Evolutionary conservation across 1,284 basidiomycete species (phyloP).

Genomic region (Irpex sp.): DNA sequence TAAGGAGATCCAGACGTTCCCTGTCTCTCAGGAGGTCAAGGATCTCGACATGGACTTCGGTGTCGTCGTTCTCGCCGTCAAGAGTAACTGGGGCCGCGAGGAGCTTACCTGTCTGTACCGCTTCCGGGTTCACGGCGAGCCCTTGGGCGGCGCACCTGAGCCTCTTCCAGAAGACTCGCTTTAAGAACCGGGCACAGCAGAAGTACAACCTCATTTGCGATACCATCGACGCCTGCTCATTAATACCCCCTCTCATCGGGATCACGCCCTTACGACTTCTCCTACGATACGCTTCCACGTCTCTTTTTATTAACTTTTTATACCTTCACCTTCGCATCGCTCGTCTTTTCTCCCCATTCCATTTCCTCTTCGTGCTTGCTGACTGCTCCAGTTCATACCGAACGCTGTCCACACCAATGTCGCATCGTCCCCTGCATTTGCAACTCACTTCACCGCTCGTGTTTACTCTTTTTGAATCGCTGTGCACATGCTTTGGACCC

Average conservation of each 20-base stretch:
- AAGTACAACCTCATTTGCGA: neutral
- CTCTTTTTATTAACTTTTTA: neutral
- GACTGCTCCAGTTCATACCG: neutral
- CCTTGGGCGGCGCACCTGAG: slow-evolving; percentile 24
- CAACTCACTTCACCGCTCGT: neutral
- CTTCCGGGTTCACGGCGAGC: slow-evolving; percentile 70
- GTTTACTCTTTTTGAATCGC: neutral
- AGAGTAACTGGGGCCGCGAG: slow-evolving; percentile 83
- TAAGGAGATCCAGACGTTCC: slow-evolving; percentile 84
- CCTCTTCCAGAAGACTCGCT: slow-evolving; percentile 23
- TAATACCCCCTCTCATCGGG: neutral
- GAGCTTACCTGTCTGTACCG: slow-evolving; percentile 91
- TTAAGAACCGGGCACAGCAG: neutral
- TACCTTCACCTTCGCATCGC: neutral
- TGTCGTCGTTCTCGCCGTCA: slow-evolving; percentile 74
- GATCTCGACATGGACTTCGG: slow-evolving; percentile 77
- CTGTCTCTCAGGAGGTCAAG: slow-evolving; percentile 62
- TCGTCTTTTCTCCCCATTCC: neutral
- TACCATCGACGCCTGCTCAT: neutral
- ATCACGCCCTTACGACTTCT: neutral
- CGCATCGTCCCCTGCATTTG: neutral
- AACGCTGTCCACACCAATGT: neutral
- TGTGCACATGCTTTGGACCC: neutral
- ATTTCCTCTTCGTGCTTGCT: neutral
- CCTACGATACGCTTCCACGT: neutral